Evolutionary conservation across 2,329 filamentous ascomycete species (phyloP).

Genomic region (Paecilomyces formosus): DNA sequence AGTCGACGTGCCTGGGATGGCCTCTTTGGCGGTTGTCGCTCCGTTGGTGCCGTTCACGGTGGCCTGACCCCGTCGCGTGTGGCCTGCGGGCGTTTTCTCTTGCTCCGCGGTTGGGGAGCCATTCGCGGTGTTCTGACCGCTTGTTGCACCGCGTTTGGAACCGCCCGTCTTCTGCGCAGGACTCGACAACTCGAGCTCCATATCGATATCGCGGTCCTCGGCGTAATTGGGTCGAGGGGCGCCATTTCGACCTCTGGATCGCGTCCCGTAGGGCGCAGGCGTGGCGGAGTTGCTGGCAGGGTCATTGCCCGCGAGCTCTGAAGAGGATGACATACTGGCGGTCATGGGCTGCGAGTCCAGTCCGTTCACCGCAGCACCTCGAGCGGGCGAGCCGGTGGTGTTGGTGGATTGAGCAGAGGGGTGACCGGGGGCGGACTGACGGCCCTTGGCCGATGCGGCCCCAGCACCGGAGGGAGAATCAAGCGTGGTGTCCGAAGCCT

Average conservation of each 20-base stretch:
- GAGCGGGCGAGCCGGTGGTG: conserved; percentile 8
- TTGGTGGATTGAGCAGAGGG: conserved; percentile 4
- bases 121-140: conserved; percentile 18
- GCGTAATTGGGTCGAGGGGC: conserved; percentile 86
- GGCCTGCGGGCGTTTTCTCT: conserved; percentile 32
- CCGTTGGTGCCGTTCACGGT: conserved; percentile 24
- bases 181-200: conserved; percentile 65
- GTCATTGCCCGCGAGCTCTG: conserved; percentile 28
- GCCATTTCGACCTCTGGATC: conserved; percentile 80
- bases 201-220: conserved; percentile 83
- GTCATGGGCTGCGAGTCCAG: conserved; percentile 37
- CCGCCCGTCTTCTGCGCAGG: conserved; percentile 20
- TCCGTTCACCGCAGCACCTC: conserved; percentile 23
- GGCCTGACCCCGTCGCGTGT: conserved; percentile 32
- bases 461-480: conserved; percentile 15
- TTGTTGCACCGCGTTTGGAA: conserved; percentile 22
- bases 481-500: conserved; percentile 19
- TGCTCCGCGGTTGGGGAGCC: conserved; percentile 25
- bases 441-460: conserved; percentile 12
- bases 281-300: conserved; percentile 38
- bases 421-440: conserved; percentile 3
- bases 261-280: conserved; percentile 77
- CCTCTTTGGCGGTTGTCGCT: conserved; percentile 31
- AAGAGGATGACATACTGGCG: conserved; percentile 33
- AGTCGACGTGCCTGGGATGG: conserved; percentile 52